A percentile compares a stretch with the other conserved stretches of the same genome.
These are phyloP conservation scores for Neocatenulostroma microsporum DNA, from an alignment of 2,329 filamentous ascomycete genomes.

Conservation along the genomic window DNA sequence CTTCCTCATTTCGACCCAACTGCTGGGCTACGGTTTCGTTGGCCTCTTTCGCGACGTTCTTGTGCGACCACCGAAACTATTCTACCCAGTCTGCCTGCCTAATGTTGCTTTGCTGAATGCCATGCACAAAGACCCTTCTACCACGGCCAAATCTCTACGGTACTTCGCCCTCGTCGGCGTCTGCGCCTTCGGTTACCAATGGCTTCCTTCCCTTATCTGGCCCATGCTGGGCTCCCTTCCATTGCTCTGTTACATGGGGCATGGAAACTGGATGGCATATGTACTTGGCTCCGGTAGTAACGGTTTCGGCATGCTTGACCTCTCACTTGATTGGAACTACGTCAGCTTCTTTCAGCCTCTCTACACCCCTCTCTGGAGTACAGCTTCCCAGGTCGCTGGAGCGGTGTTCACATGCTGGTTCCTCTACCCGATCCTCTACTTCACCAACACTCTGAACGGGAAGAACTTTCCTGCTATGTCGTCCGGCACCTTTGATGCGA, in stretches of 20 bases:
- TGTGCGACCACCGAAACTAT: slow-evolving; percentile 43
- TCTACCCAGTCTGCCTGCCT: slow-evolving; percentile 36
- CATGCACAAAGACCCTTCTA: slow-evolving; percentile 24
- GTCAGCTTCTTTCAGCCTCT: slow-evolving; percentile 9
- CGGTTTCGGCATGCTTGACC: slow-evolving; percentile 27
- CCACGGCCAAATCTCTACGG: slow-evolving; percentile 9
- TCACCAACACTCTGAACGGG: slow-evolving; percentile 77
- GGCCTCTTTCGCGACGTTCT: slow-evolving; percentile 41
- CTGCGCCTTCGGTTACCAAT: slow-evolving; percentile 26
- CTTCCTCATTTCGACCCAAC: slow-evolving; percentile 33
- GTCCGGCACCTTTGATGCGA: slow-evolving; percentile 75
- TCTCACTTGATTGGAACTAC: slow-evolving; percentile 26
- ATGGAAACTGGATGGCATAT: slow-evolving; percentile 28
- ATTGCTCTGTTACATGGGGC: slow-evolving; percentile 27
- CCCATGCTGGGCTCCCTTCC: slow-evolving; percentile 22
- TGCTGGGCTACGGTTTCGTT: slow-evolving; percentile 44
- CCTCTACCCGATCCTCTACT: slow-evolving; percentile 64
- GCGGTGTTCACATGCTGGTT: slow-evolving; percentile 10
- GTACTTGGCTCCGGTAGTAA: slow-evolving; percentile 25
- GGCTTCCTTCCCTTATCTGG: slow-evolving; percentile 29
- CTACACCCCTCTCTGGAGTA: slow-evolving; percentile 12
- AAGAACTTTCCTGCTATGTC: slow-evolving; percentile 45
- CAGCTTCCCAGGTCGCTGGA: slow-evolving; percentile 56
- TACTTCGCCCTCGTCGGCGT: slow-evolving; percentile 9
- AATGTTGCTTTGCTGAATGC: slow-evolving; percentile 33